Conservation (phyloP, 2,329 filamentous ascomycete species). For the Beauveria bassiana region DNA sequence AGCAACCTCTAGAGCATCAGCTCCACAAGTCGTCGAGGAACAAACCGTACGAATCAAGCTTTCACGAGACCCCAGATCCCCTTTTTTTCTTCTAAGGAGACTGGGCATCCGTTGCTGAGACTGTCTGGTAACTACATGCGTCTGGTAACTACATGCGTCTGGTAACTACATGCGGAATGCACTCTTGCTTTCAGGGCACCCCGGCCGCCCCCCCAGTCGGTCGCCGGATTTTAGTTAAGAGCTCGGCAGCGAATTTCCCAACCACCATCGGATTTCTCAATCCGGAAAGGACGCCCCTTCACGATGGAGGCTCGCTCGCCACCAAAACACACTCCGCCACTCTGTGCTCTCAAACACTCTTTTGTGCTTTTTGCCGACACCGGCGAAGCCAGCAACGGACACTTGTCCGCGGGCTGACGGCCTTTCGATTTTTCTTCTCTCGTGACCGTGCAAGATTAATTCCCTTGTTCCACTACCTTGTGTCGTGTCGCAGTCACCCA, state of each 20-base stretch:
- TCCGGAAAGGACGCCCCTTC: conserved; percentile 14
- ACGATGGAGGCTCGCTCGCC: conserved; percentile 11
- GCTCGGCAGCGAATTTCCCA: not conserved
- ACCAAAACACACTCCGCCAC: not conserved
- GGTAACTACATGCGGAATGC: not conserved
- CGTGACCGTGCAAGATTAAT: not conserved
- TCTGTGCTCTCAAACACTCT: not conserved
- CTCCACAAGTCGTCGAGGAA: not conserved
- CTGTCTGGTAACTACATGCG: not conserved
- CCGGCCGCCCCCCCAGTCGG: not conserved
- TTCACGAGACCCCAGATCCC: conserved; percentile 5
- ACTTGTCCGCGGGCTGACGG: not conserved
- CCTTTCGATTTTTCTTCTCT: not conserved
- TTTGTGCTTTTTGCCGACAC: not conserved
- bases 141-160: no score
- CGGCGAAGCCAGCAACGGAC: not conserved
- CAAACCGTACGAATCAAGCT: not conserved
- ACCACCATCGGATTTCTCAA: conserved; percentile 14
- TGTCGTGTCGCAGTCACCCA: not conserved
- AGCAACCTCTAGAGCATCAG: not conserved
- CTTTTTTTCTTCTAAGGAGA: not conserved
- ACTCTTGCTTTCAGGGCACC: not conserved
- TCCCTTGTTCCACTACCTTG: not conserved
- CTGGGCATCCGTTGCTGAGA: not conserved
- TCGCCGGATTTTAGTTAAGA: not conserved